Conservation (phyloP, 257 asterid genomes). For the Paraleonurus japonicus region DNA sequence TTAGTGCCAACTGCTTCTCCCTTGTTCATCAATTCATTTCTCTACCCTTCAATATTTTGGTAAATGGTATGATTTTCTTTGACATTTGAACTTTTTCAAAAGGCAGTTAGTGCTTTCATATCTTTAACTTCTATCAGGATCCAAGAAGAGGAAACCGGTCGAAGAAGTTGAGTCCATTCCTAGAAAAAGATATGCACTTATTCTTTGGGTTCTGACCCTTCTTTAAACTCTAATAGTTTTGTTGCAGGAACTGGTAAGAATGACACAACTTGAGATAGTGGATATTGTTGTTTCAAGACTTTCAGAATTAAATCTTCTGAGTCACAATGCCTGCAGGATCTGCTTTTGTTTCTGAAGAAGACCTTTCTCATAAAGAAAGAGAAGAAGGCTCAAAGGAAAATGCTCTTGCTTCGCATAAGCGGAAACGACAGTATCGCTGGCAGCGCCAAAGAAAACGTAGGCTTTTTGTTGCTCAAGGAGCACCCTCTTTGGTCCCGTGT, state of each 20-base stretch:
- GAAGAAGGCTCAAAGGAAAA: constrained; percentile 36
- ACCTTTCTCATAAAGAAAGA: constrained; percentile 24
- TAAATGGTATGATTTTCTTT: neutral
- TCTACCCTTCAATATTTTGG: neutral
- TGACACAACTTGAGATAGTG: constrained; percentile 23
- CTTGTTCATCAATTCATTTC: constrained; percentile 4
- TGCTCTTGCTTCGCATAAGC: constrained; percentile 40
- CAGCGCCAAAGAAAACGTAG: constrained; percentile 56
- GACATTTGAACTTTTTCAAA: neutral
- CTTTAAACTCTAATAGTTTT: constrained; percentile 28
- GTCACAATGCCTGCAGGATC: constrained; percentile 37
- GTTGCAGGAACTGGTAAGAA: constrained; percentile 34
- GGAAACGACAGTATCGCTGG: constrained; percentile 53
- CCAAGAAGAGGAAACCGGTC: constrained; percentile 50
- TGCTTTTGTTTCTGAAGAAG: constrained; percentile 32
- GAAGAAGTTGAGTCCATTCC: constrained; percentile 35
- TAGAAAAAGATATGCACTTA: constrained; percentile 25
- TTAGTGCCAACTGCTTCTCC: constrained; percentile 14
- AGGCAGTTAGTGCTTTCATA: constrained; percentile 10
- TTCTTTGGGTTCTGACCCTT: constrained; percentile 36
- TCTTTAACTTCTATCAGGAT: constrained; percentile 35
- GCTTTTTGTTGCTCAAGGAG: constrained; percentile 39
- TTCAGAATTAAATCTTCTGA: constrained; percentile 19
- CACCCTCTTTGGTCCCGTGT: constrained; percentile 35
- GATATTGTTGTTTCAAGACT: constrained; percentile 5